phyloP scores from a whole-genome alignment of 805 yeast species.

The Jamesozyma rosinii region DNA sequence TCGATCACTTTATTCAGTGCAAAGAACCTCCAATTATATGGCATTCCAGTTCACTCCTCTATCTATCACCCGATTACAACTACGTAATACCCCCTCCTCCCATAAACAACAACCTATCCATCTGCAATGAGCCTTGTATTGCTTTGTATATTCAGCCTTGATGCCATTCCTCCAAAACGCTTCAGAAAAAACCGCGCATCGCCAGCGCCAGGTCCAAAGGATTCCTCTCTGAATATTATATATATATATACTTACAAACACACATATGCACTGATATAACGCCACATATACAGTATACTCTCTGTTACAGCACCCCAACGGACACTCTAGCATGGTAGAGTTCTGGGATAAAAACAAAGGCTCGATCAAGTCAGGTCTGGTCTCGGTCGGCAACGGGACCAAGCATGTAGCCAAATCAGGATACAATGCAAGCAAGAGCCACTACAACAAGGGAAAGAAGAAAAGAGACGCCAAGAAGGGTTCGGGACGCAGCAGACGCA shows the following conservation, averaged over 20 bases:
- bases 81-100: too few species aligned
- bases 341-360: slow-evolving; percentile 39
- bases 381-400: slow-evolving; percentile 35
- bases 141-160: too few species aligned
- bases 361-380: slow-evolving; percentile 30
- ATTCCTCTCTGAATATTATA: too few species aligned
- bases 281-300: too few species aligned
- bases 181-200: too few species aligned
- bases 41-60: slow-evolving; percentile 9
- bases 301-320: too few species aligned
- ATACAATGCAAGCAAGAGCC: slow-evolving; percentile 33
- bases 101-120: too few species aligned
- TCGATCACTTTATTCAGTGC: slow-evolving; percentile 6
- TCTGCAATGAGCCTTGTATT: not conserved
- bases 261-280: too few species aligned
- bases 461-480: slow-evolving; percentile 6
- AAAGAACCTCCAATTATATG: slow-evolving; percentile 11
- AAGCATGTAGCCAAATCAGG: slow-evolving; percentile 36
- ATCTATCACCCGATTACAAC: not conserved
- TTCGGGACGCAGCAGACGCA: slow-evolving; percentile 1
- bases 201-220: too few species aligned
- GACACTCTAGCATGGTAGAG: slow-evolving; percentile 20
- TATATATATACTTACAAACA: too few species aligned
- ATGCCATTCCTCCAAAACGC: too few species aligned
- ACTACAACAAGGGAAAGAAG: slow-evolving; percentile 17